A percentile compares a stretch with the other conserved stretches of the same genome.
Conservation (phyloP, 257 asterid species). For the Handroanthus guayacan region DNA sequence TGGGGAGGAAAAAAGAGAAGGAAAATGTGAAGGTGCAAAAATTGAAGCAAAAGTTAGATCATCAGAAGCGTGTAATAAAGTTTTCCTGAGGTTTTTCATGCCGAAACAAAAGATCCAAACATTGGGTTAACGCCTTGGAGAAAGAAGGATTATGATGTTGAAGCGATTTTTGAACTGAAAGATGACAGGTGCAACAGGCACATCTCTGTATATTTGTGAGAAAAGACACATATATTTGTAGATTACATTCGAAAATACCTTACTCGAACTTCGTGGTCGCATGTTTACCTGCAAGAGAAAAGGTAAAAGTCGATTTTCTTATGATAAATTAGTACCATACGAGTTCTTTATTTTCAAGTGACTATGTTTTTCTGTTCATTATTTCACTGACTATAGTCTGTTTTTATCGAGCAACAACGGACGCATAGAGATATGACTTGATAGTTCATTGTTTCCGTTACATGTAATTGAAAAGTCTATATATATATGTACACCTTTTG, state of each 20-base stretch:
- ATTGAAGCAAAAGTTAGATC: too few relatives aligned
- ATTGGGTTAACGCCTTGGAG: neutral
- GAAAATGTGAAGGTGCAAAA: too few relatives aligned
- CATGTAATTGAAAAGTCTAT: neutral
- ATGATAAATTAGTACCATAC: neutral
- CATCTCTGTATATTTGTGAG: slow-evolving; percentile 9
- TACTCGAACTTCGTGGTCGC: neutral
- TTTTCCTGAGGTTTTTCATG: too few relatives aligned
- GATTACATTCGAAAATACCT: neutral
- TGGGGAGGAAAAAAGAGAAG: too few relatives aligned
- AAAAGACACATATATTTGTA: neutral
- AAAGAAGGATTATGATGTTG: neutral
- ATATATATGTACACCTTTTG: neutral
- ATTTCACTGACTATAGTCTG: slow-evolving; percentile 13
- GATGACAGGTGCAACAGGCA: neutral
- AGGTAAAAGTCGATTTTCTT: slow-evolving; percentile 22
- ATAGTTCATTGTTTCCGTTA: neutral
- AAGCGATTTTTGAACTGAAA: slow-evolving; percentile 19
- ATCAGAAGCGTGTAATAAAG: too few relatives aligned
- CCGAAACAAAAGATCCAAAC: too few relatives aligned
- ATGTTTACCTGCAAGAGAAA: neutral
- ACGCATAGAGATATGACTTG: slow-evolving; percentile 2
- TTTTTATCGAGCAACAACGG: neutral
- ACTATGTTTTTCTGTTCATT: neutral
- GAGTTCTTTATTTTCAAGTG: neutral